Conservation (phyloP, 1,139 yeast genomes). For the Kurtzmaniella quercitrusa region DNA sequence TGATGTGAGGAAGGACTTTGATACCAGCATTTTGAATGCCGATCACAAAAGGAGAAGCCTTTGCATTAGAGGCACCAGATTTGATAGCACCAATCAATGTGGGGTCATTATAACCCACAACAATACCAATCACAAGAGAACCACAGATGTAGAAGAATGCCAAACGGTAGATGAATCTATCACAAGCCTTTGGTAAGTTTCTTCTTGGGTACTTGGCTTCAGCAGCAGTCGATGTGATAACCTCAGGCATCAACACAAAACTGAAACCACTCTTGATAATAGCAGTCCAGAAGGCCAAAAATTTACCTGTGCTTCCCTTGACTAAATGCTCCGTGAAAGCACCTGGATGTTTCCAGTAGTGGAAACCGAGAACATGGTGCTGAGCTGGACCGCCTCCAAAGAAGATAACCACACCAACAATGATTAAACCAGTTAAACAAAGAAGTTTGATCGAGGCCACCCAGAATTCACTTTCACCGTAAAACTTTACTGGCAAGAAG, state of each 20-base stretch:
- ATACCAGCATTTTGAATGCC: constrained; percentile 44
- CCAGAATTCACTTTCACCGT: constrained; percentile 11
- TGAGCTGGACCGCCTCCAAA: constrained; percentile 18
- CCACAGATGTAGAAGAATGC: constrained; percentile 32
- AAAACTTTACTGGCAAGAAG: constrained; percentile 7
- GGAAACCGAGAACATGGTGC: constrained; percentile 12
- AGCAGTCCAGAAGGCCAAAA: constrained; percentile 43
- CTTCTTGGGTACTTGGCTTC: constrained; percentile 36
- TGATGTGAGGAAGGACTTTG: constrained; percentile 47
- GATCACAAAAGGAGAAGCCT: constrained; percentile 32
- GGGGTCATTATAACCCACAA: constrained; percentile 24
- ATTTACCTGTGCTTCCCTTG: constrained; percentile 51
- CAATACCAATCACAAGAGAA: constrained; percentile 30
- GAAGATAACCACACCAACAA: constrained; percentile 9
- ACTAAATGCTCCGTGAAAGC: constrained; percentile 41
- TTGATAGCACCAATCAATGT: constrained; percentile 21
- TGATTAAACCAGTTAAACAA: constrained; percentile 8
- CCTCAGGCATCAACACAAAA: constrained; percentile 46
- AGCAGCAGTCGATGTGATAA: constrained; percentile 39
- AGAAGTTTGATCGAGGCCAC: constrained; percentile 8
- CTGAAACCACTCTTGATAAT: constrained; percentile 41
- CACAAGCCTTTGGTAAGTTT: constrained; percentile 33
- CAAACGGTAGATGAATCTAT: constrained; percentile 33
- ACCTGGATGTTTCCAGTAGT: constrained; percentile 45
- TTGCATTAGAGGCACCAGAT: constrained; percentile 24